These are phyloP conservation scores for Penicillium sp. DNA, from an alignment of 2,329 filamentous ascomycete species.

Conservation along the genomic window DNA sequence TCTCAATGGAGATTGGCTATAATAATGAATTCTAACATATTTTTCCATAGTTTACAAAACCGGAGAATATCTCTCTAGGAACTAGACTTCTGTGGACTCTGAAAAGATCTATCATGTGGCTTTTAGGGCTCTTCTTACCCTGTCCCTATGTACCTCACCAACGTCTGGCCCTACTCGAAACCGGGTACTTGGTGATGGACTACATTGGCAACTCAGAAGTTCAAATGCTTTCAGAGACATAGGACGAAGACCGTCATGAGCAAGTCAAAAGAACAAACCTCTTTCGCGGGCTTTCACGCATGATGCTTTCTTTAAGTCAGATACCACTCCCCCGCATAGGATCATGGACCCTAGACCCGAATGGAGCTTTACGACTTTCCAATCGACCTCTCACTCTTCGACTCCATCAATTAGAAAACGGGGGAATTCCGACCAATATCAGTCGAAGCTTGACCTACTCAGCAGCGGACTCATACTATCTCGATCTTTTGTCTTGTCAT, in stretches of 20 bases:
- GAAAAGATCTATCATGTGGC: slow-evolving; percentile 20
- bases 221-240: slow-evolving; percentile 31
- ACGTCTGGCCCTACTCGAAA: slow-evolving; percentile 16
- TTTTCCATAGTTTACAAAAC: slow-evolving; percentile 14
- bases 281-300: slow-evolving; percentile 21
- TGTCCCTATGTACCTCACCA: slow-evolving; percentile 26
- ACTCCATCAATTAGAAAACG: slow-evolving; percentile 38
- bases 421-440: slow-evolving; percentile 36
- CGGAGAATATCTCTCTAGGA: slow-evolving; percentile 15
- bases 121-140: slow-evolving; percentile 24
- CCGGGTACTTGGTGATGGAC: slow-evolving; percentile 35
- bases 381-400: slow-evolving; percentile 41
- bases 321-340: slow-evolving; percentile 35
- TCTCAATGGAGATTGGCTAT: no score
- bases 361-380: slow-evolving; percentile 29
- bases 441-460: slow-evolving; percentile 33
- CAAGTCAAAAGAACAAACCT: slow-evolving; percentile 20
- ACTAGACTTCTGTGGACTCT: slow-evolving; percentile 25
- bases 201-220: slow-evolving; percentile 26
- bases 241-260: slow-evolving; percentile 25
- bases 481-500: slow-evolving; percentile 36
- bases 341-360: slow-evolving; percentile 31
- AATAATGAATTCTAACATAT: no score
- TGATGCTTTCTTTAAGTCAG: slow-evolving; percentile 24
- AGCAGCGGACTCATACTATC: slow-evolving; percentile 27